A percentile compares a stretch with the other conserved stretches of the same genome.
Evolutionary conservation across 75 land plant species (phyloP).

Genomic region (Larix kaempferi): DNA sequence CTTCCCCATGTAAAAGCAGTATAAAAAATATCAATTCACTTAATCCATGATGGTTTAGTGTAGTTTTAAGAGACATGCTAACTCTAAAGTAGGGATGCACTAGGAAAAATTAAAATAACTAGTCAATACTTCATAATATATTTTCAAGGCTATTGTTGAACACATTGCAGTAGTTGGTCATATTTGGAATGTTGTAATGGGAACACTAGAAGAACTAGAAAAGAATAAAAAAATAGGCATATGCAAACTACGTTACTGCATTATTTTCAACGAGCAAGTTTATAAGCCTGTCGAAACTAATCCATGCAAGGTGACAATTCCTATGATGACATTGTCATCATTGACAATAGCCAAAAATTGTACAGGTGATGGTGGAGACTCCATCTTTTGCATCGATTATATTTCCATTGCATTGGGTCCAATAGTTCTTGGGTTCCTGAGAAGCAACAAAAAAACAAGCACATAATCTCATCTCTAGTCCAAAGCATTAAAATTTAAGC

Average conservation of each 20-base stretch:
- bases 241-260: not conserved
- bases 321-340: constrained; percentile 61
- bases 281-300: constrained; percentile 87
- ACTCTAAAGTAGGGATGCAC: no score
- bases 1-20: no score
- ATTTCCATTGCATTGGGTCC: constrained; percentile 88
- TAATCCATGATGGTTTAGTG: no score
- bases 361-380: constrained; percentile 82
- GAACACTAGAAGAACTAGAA: not conserved
- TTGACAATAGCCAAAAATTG: constrained; percentile 87
- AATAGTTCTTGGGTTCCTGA: constrained; percentile 81
- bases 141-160: no score
- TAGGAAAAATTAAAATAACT: no score
- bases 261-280: constrained; percentile 6
- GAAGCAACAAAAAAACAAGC: constrained; percentile 5
- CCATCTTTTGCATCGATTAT: constrained; percentile 96
- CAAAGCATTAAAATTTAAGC: no score
- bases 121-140: no score
- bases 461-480: no score
- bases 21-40: no score
- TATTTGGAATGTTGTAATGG: not conserved
- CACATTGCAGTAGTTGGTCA: no score
- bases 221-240: constrained; percentile 1
- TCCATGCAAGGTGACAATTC: constrained; percentile 88
- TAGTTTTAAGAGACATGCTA: no score